phyloP scores from a whole-genome alignment of 495 filamentous ascomycete species.

The Tuber aestivum region DNA sequence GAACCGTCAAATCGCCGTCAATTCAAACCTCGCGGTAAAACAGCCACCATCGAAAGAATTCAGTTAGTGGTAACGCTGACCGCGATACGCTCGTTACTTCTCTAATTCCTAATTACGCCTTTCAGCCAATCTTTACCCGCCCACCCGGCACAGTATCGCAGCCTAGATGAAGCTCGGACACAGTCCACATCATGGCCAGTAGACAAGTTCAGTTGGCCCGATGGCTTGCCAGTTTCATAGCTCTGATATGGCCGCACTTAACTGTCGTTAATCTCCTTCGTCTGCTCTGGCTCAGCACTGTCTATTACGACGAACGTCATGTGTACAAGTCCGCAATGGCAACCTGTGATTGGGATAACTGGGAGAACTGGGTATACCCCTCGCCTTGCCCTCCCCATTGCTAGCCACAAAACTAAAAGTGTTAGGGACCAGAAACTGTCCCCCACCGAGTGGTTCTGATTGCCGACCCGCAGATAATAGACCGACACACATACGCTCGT shows the following conservation, averaged over 20 bases:
- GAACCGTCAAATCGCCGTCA: neutral
- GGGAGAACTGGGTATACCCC: constrained; percentile 15
- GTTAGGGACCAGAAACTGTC: constrained; percentile 58
- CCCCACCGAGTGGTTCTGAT: constrained; percentile 82
- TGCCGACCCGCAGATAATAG: constrained; percentile 92
- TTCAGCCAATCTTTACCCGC: neutral
- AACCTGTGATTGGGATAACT: constrained; percentile 15
- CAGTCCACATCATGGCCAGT: neutral
- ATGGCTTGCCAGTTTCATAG: neutral
- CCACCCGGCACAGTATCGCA: neutral
- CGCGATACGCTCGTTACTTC: neutral
- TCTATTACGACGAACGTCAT: constrained; percentile 13
- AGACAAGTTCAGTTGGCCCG: neutral
- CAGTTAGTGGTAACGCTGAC: neutral
- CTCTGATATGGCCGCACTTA: neutral
- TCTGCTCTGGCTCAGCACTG: constrained; percentile 14
- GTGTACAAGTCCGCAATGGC: constrained; percentile 12
- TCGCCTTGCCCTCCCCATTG: neutral
- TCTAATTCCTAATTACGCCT: neutral
- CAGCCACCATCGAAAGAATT: neutral
- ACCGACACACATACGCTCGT: constrained; percentile 89
- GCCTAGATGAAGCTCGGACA: neutral
- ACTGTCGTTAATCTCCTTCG: constrained; percentile 11
- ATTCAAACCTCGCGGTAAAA: neutral
- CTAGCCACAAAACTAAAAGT: constrained; percentile 8